A percentile compares a stretch with the other conserved stretches of the same genome.
Evolutionary conservation across 2,329 filamentous ascomycete genomes (phyloP).

Genomic region (Coniochaeta sp.): DNA sequence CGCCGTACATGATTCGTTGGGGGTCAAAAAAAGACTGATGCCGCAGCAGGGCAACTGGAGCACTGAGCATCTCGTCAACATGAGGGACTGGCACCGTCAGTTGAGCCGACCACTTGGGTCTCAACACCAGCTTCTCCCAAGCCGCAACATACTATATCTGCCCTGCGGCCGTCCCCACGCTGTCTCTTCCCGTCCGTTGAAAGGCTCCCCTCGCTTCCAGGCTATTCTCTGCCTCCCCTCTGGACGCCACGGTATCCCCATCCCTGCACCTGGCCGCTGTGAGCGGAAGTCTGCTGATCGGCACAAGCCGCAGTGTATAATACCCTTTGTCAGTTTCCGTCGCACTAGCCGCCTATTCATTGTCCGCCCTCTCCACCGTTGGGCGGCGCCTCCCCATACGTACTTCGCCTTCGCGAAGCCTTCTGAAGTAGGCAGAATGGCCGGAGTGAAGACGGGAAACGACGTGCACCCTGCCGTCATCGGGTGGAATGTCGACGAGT

Average conservation of each 20-base stretch:
- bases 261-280: not conserved
- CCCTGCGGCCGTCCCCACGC: not conserved
- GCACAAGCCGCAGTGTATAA: not conserved
- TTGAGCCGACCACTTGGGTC: not conserved
- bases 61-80: not conserved
- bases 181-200: not conserved
- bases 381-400: not conserved
- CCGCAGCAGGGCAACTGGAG: too few relatives aligned
- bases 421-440: not conserved
- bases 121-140: not conserved
- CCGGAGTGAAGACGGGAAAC: not conserved
- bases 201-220: not conserved
- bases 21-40: not conserved
- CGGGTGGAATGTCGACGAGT: not conserved
- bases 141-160: conserved; percentile 1
- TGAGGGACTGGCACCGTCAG: too few relatives aligned
- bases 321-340: not conserved
- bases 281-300: not conserved
- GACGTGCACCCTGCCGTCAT: not conserved
- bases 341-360: not conserved
- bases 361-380: not conserved
- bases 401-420: not conserved
- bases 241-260: not conserved
- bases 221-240: not conserved
- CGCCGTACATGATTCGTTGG: not conserved